Percentiles rank a stretch among this genome's conserved stretches.
phyloP scores from a whole-genome alignment of 1,139 yeast genomes.

The Geotrichum fermentans region DNA sequence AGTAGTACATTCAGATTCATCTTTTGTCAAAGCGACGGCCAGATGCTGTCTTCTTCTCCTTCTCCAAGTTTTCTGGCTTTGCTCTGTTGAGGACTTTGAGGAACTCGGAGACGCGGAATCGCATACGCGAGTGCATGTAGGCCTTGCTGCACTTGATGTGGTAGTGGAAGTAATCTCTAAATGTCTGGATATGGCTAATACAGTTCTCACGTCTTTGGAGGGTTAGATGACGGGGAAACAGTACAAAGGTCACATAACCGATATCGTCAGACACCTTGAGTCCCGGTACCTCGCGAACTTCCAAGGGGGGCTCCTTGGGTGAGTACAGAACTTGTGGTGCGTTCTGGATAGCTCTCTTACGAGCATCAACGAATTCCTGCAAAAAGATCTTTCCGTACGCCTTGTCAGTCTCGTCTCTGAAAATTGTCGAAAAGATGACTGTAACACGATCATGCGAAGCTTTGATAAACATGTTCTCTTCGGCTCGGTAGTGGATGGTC shows the following conservation, averaged over 20 bases:
- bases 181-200: conserved; percentile 82
- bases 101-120: conserved; percentile 89
- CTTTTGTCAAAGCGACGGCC: conserved; percentile 63
- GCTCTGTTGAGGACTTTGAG: conserved; percentile 95
- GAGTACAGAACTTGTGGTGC: conserved; percentile 97
- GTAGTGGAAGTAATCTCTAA: conserved; percentile 95
- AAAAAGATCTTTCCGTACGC: conserved; percentile 90
- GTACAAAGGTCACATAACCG: conserved; percentile 47
- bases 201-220: conserved; percentile 75
- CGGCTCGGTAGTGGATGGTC: conserved; percentile 83
- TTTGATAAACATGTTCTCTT: conserved; percentile 82
- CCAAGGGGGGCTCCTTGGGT: conserved; percentile 89
- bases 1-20: background rate
- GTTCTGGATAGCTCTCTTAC: conserved; percentile 92
- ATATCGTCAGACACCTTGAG: conserved; percentile 34
- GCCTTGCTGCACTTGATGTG: conserved; percentile 98
- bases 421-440: conserved; percentile 87
- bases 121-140: conserved; percentile 96
- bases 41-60: conserved; percentile 76
- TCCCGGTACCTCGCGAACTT: conserved; percentile 49
- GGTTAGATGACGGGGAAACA: conserved; percentile 65
- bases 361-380: conserved; percentile 96
- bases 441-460: conserved; percentile 96
- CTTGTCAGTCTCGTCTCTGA: conserved; percentile 95
- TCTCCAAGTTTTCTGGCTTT: conserved; percentile 84